Evolutionary conservation across 768 basidiomycete genomes (phyloP).

Genomic region (Plicaturopsis crispa): DNA sequence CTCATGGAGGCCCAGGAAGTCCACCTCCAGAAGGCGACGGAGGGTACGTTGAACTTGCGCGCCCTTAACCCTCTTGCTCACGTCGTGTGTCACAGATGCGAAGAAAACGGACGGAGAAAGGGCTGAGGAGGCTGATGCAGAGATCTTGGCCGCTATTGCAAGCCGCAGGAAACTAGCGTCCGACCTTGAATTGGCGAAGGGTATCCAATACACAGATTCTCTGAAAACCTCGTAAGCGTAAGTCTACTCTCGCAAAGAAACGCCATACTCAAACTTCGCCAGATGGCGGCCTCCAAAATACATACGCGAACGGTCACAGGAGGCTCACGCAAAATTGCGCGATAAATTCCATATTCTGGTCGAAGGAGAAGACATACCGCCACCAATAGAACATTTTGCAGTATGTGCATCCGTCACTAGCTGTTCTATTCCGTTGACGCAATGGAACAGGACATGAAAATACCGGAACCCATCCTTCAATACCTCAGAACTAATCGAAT

Average conservation of each 20-base stretch:
- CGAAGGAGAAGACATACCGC: constrained; percentile 91
- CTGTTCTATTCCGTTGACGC: constrained; percentile 2
- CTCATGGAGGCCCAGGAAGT: constrained; percentile 95
- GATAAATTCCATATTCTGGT: constrained; percentile 92
- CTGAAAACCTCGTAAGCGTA: constrained; percentile 67
- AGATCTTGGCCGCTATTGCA: constrained; percentile 87
- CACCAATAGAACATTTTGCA: constrained; percentile 84
- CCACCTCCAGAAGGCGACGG: constrained; percentile 70
- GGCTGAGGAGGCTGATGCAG: constrained; percentile 81
- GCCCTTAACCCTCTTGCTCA: constrained; percentile 9
- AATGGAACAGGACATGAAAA: constrained; percentile 84
- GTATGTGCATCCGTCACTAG: constrained; percentile 29
- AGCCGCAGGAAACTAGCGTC: constrained; percentile 87
- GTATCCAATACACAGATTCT: constrained; percentile 85
- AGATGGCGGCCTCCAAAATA: constrained; percentile 90
- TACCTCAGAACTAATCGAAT: constrained; percentile 85
- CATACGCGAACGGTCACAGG: constrained; percentile 62
- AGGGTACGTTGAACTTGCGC: constrained; percentile 41
- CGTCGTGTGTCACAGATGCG: constrained; percentile 47
- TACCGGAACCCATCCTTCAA: constrained; percentile 80
- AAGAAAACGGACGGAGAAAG: constrained; percentile 85
- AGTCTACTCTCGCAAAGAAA: neutral
- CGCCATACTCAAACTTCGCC: constrained; percentile 3
- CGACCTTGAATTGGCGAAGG: constrained; percentile 88
- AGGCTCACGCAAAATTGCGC: constrained; percentile 66